A percentile compares a stretch with the other conserved stretches of the same genome.
These are phyloP conservation scores for Echeveria elegans DNA, from an alignment of 164 flowering plant genomes.

Conservation along the genomic window DNA sequence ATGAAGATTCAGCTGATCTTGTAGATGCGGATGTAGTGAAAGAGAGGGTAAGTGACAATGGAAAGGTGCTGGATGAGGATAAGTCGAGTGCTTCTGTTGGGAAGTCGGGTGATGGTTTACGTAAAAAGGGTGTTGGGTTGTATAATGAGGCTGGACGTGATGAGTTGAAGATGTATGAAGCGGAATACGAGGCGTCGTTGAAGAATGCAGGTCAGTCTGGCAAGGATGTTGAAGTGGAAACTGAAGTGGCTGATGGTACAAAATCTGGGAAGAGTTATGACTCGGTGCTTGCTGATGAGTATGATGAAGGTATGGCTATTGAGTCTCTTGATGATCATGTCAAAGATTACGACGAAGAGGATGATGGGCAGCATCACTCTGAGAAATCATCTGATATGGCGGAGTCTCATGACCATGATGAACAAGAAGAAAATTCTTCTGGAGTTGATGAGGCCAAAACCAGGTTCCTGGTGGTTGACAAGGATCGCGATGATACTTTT, in stretches of 20 bases:
- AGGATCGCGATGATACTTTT: conserved; percentile 20
- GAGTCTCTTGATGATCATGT: conserved; percentile 47
- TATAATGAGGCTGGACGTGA: conserved; percentile 95
- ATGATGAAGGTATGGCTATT: conserved; percentile 74
- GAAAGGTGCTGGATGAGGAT: conserved; percentile 16
- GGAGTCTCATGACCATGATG: conserved; percentile 11
- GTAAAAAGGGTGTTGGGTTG: conserved; percentile 38
- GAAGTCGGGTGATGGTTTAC: conserved; percentile 15
- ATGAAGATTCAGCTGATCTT: conserved; percentile 50
- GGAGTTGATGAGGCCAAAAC: conserved; percentile 14
- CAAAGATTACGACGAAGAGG: conserved; percentile 40
- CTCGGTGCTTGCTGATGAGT: conserved; percentile 43
- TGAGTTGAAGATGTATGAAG: conserved; percentile 80
- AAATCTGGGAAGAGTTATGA: conserved; percentile 5
- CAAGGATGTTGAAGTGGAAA: neutral
- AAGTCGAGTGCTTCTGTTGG: conserved; percentile 12
- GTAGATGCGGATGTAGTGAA: conserved; percentile 9
- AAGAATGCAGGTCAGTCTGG: conserved; percentile 27
- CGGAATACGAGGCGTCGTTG: conserved; percentile 74
- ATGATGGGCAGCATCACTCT: conserved; percentile 20
- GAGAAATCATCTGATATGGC: conserved; percentile 5
- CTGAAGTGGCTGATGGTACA: neutral
- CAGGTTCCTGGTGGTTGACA: conserved; percentile 13
- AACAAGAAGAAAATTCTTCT: conserved; percentile 19
- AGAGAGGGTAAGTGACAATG: conserved; percentile 21